A percentile compares a stretch with the other conserved stretches of the same genome.
These are phyloP conservation scores for Zoysia japonica DNA, from an alignment of 176 grass and related monocot species.

Conservation along the genomic window DNA sequence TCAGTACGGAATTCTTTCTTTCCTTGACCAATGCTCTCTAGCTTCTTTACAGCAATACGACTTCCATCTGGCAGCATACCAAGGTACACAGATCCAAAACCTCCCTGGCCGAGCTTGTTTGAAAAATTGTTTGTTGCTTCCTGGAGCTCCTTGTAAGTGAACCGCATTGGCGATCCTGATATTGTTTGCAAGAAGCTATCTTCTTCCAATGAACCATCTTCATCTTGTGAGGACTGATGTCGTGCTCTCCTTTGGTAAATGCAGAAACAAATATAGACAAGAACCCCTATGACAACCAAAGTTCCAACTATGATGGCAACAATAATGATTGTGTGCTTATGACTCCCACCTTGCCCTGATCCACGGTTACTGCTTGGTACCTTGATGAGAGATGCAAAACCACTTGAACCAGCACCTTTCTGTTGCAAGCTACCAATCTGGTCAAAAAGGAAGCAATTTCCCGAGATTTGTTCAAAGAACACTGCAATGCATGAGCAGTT, in stretches of 20 bases:
- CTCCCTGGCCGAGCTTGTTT: constrained; percentile 80
- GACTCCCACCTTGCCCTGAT: constrained; percentile 34
- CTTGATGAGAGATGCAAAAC: constrained; percentile 70
- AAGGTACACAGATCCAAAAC: constrained; percentile 91
- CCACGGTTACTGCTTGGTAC: constrained; percentile 30
- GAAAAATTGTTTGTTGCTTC: constrained; percentile 78
- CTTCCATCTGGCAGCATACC: constrained; percentile 71
- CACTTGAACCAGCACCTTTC: constrained; percentile 26
- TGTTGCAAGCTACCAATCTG: constrained; percentile 85
- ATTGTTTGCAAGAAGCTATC: constrained; percentile 74
- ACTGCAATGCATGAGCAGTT: constrained; percentile 82
- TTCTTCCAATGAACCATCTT: constrained; percentile 68
- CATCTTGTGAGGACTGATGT: constrained; percentile 47
- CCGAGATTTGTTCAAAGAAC: constrained; percentile 57
- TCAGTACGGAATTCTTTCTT: constrained; percentile 93
- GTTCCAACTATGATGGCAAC: constrained; percentile 54
- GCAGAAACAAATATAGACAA: constrained; percentile 54
- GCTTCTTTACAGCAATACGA: constrained; percentile 78
- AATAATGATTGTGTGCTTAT: constrained; percentile 49
- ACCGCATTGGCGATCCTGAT: constrained; percentile 73
- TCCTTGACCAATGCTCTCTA: constrained; percentile 91
- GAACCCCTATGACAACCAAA: constrained; percentile 51
- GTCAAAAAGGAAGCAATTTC: constrained; percentile 68
- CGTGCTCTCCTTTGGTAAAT: constrained; percentile 59
- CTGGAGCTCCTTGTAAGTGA: constrained; percentile 77